phyloP scores from a whole-genome alignment of 2,329 filamentous ascomycete species.

The Grosmannia clavigera region DNA sequence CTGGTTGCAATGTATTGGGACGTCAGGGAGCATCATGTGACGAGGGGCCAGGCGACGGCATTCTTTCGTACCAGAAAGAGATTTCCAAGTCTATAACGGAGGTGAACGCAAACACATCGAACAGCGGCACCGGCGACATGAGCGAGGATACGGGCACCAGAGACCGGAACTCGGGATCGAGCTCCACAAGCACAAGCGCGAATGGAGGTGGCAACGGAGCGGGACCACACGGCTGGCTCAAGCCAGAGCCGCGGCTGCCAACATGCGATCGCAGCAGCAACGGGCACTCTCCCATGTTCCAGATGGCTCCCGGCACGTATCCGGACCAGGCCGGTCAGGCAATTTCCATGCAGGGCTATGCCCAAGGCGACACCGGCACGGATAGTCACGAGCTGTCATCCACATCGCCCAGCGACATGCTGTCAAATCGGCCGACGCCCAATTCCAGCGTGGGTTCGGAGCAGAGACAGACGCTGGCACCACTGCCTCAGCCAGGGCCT shows the following conservation, averaged over 20 bases:
- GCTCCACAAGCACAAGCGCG: background rate
- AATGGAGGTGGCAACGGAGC: background rate
- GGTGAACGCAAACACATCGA: background rate
- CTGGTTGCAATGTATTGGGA: background rate
- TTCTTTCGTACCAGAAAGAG: conserved; percentile 25
- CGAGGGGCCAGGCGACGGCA: conserved; percentile 21
- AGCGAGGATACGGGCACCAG: conserved; percentile 1
- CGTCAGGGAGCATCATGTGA: conserved; percentile 11
- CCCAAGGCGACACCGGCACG: conserved; percentile 24
- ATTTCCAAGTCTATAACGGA: conserved; percentile 4
- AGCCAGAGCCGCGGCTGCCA: conserved; percentile 26
- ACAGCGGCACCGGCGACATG: background rate
- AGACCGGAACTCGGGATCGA: conserved; percentile 5
- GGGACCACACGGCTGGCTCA: conserved; percentile 21
- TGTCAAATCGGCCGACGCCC: conserved; percentile 45
- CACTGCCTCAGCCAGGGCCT: conserved; percentile 7
- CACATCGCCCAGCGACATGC: conserved; percentile 34
- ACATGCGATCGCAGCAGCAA: conserved; percentile 14
- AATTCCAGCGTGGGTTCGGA: conserved; percentile 42
- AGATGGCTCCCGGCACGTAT: conserved; percentile 8
- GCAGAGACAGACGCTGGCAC: conserved; percentile 19
- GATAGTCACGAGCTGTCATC: conserved; percentile 32
- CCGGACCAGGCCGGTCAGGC: conserved; percentile 3
- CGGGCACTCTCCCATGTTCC: conserved; percentile 11
- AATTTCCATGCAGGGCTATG: conserved; percentile 21